These are phyloP conservation scores for Crataegus laevigata DNA, from an alignment of 306 rosid genomes.

Conservation along the genomic window DNA sequence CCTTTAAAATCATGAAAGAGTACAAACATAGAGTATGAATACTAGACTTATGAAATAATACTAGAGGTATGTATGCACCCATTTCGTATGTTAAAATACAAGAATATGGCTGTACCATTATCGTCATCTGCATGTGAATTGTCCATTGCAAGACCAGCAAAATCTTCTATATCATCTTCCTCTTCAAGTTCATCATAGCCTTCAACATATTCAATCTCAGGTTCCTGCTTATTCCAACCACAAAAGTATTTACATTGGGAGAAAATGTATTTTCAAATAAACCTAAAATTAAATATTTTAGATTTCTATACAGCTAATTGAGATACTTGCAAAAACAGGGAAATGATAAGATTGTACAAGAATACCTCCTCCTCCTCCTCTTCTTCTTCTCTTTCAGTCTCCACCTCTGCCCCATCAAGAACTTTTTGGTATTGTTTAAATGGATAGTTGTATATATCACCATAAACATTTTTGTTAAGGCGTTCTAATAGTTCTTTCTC, in stretches of 20 bases:
- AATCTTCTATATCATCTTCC: constrained; percentile 87
- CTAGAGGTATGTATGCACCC: background rate
- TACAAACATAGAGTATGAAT: background rate
- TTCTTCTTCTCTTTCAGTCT: constrained; percentile 40
- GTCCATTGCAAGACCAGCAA: constrained; percentile 36
- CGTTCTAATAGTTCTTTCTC: constrained; percentile 74
- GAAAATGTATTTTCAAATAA: background rate
- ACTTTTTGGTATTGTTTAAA: constrained; percentile 40
- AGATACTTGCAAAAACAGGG: background rate
- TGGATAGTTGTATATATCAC: constrained; percentile 63
- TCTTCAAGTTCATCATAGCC: constrained; percentile 66
- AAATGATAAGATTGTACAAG: background rate
- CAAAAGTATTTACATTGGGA: background rate
- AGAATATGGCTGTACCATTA: constrained; percentile 31
- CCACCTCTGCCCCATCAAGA: constrained; percentile 40
- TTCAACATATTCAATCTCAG: constrained; percentile 65
- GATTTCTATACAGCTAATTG: constrained; percentile 13
- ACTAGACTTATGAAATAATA: background rate
- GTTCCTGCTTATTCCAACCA: constrained; percentile 47
- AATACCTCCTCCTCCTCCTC: constrained; percentile 68
- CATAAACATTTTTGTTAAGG: constrained; percentile 51
- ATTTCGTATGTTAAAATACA: background rate
- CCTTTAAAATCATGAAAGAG: background rate
- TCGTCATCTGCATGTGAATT: constrained; percentile 33
- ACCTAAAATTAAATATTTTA: background rate